These are phyloP conservation scores for Chrysochromulina parva DNA, from an alignment of 78 protist genomes.

Conservation along the genomic window DNA sequence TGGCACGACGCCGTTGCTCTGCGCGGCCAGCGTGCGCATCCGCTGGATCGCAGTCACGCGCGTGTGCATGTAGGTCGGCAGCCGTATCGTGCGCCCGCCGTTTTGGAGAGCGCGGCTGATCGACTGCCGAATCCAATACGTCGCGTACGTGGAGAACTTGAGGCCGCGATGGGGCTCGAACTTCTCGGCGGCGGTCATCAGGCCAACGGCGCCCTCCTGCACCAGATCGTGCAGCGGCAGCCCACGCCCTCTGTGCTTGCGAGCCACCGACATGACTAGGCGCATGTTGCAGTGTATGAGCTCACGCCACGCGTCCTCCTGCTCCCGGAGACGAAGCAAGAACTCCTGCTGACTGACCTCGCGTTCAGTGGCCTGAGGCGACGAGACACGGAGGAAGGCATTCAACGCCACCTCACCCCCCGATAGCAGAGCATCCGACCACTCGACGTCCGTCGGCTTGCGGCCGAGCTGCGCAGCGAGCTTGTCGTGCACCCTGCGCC, in stretches of 20 bases:
- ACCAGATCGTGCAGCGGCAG: neutral
- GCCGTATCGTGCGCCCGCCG: neutral
- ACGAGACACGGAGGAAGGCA: no score
- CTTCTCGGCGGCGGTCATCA: neutral
- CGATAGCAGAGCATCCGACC: no score
- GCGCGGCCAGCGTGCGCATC: neutral
- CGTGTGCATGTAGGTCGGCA: slow-evolving; percentile 7
- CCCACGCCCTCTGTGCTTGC: neutral
- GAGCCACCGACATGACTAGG: neutral
- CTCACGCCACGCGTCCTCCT: no score
- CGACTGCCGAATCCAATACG: slow-evolving; percentile 14
- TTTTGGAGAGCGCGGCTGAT: neutral
- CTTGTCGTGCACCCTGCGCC: no score
- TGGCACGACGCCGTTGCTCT: neutral
- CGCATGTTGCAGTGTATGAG: neutral
- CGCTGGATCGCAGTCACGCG: neutral
- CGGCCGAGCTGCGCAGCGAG: no score
- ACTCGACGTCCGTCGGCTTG: no score
- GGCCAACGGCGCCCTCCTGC: slow-evolving; percentile 14
- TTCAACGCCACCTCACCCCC: no score
- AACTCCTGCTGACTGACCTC: no score
- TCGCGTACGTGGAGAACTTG: neutral
- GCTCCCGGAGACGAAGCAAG: no score
- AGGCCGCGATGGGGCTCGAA: neutral
- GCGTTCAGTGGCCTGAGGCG: no score